Evolutionary conservation across 2,329 filamentous ascomycete genomes (phyloP).

Genomic region (Dactylonectria macrodidyma): DNA sequence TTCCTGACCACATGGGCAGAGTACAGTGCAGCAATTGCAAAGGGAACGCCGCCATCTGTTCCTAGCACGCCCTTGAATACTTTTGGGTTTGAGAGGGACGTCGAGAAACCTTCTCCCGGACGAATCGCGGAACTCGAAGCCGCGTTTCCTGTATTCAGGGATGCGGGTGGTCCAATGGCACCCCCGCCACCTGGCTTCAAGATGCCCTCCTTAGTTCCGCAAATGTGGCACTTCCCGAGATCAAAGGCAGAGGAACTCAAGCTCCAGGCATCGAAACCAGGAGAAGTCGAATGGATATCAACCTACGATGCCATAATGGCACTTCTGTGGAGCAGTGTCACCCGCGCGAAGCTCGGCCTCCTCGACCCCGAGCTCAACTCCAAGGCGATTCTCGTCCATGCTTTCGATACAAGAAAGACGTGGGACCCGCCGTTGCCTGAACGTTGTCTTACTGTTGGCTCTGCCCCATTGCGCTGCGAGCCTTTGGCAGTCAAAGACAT

Average conservation of each 20-base stretch:
- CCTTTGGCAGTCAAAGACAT: slow-evolving; percentile 19
- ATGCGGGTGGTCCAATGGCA: slow-evolving; percentile 23
- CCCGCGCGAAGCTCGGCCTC: slow-evolving; percentile 21
- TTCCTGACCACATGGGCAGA: slow-evolving; percentile 30
- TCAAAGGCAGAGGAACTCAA: slow-evolving; percentile 24
- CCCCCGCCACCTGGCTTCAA: slow-evolving; percentile 29
- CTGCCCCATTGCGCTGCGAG: slow-evolving; percentile 17
- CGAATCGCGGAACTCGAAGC: slow-evolving; percentile 12
- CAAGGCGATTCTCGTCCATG: slow-evolving; percentile 30
- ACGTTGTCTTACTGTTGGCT: slow-evolving; percentile 23
- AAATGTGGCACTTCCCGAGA: slow-evolving; percentile 31
- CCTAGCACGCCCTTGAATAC: not conserved
- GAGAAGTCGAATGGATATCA: slow-evolving; percentile 25
- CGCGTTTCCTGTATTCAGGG: slow-evolving; percentile 18
- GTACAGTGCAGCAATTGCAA: slow-evolving; percentile 8
- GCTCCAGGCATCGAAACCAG: slow-evolving; percentile 3
- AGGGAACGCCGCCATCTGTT: not conserved
- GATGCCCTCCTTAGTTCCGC: slow-evolving; percentile 27
- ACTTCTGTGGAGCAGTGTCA: slow-evolving; percentile 31
- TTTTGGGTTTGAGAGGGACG: not conserved
- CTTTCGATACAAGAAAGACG: slow-evolving; percentile 28
- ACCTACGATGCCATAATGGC: slow-evolving; percentile 34
- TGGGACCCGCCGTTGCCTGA: slow-evolving; percentile 18
- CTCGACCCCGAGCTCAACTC: slow-evolving; percentile 26
- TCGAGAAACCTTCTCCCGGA: not conserved